Base-by-base conservation (phyloP, 306 rosid genomes). In the Herpetospermum pedunculosum region DNA sequence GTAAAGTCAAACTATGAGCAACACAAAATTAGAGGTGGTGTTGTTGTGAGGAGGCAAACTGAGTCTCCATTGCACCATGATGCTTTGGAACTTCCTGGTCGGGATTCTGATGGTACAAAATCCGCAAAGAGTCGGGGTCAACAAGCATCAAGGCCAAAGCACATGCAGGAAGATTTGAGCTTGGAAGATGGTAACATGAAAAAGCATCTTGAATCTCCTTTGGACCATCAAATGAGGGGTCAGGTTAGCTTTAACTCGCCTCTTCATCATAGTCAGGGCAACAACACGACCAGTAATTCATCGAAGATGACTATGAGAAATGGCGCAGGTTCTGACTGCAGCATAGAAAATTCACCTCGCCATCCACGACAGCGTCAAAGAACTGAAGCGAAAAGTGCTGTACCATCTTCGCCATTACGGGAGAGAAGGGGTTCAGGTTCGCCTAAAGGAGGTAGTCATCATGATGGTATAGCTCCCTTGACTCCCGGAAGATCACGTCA, bases 401-500 rank as follows among this genome's bases (percentile, higher is more conserved):
- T 74, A 53, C 76, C 62, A 30, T 77, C 80, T 41, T 77, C 80
- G 2, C 80, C 76, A 0, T 77, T 74, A 26, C 48, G 70, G 50
- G 80, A 77, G 28, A 55, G 46, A 69, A 77, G 43, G 60, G 76
- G 60, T 28, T 70, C 70, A 3, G 41, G 38, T n/a, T 77, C 69
- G 3, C 68, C 76, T n/a, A 64, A 55, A 69, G 60, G 70, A 28
- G 40, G 47, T 52, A 44, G 37, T 60, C 75, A 69, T 60, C 75
- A 69, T 69, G 80, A 77, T 40, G 80, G 48, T 18, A 21, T 55
- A 25, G 76, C 80, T 49, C 60, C 80, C 44, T 55, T 18, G 34
- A 70, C 80, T 77, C 80, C 76, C 13, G 75, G 70, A 44, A 54
- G 76, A 55, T 77, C 80, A 19, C 69, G 80, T 19, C 62, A 29